phyloP scores from a whole-genome alignment of 768 basidiomycete species.

The Boletus reticuloceps region DNA sequence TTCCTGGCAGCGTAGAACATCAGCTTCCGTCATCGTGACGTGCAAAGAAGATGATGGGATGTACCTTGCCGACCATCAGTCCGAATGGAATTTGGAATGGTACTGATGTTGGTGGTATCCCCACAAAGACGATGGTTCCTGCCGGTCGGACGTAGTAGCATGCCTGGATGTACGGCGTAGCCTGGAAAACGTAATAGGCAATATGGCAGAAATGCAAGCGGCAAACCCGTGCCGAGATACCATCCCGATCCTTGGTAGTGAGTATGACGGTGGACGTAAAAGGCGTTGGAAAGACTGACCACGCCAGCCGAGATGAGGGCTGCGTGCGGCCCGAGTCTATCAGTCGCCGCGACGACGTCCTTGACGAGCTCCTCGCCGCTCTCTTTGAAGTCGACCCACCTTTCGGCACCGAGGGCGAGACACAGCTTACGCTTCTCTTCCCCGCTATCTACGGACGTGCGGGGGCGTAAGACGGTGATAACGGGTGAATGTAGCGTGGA shows the following conservation, averaged over 20 bases:
- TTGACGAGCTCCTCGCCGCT: conserved; percentile 35
- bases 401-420: conserved; percentile 40
- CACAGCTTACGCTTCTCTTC: conserved; percentile 39
- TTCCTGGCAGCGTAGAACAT: conserved; percentile 9
- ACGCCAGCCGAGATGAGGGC: conserved; percentile 22
- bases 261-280: background rate
- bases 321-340: conserved; percentile 45
- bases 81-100: conserved; percentile 29
- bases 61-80: conserved; percentile 29
- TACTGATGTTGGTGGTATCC: conserved; percentile 34
- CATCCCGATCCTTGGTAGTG: background rate
- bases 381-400: conserved; percentile 46
- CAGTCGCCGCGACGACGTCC: conserved; percentile 37
- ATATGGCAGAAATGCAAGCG: background rate
- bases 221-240: background rate
- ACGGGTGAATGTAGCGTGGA: background rate
- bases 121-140: conserved; percentile 42
- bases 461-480: background rate
- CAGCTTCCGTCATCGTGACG: background rate
- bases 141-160: conserved; percentile 42
- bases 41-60: background rate
- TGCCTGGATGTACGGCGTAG: conserved; percentile 41
- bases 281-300: conserved; percentile 5
- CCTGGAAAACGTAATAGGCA: conserved; percentile 2
- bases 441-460: conserved; percentile 36